Conservation (phyloP, 2,329 filamentous ascomycete genomes). For the Nemania sp. region DNA sequence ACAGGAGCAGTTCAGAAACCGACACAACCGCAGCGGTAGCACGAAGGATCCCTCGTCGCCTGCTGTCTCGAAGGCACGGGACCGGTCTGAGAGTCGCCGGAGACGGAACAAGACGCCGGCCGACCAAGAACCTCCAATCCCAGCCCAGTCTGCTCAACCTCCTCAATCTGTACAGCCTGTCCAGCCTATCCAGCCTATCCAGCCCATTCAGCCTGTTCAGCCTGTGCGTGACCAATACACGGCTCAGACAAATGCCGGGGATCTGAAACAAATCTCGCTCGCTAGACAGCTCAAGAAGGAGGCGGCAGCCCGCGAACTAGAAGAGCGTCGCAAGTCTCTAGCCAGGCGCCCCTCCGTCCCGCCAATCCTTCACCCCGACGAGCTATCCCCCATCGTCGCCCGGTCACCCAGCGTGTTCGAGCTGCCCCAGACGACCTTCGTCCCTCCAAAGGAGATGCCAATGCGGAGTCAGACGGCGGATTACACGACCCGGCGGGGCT, state of each 20-base stretch:
- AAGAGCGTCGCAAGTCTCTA: constrained; percentile 83
- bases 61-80: constrained; percentile 40
- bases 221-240: constrained; percentile 26
- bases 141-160: constrained; percentile 30
- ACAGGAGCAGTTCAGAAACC: constrained; percentile 60
- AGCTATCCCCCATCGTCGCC: constrained; percentile 49
- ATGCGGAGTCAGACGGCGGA: constrained; percentile 70
- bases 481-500: constrained; percentile 52
- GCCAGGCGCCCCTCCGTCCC: constrained; percentile 80
- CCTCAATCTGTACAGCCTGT: not conserved
- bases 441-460: constrained; percentile 50
- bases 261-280: constrained; percentile 60
- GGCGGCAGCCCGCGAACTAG: constrained; percentile 79
- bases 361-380: constrained; percentile 74
- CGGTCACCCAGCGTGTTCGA: constrained; percentile 46
- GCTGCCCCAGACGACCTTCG: constrained; percentile 49
- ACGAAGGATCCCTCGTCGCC: constrained; percentile 39
- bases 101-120: constrained; percentile 40
- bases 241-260: constrained; percentile 51
- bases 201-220: constrained; percentile 22
- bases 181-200: constrained; percentile 27
- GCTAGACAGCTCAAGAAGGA: constrained; percentile 72
- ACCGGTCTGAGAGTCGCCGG: constrained; percentile 48
- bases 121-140: constrained; percentile 38
- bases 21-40: constrained; percentile 58